These are phyloP conservation scores for Massariosphaeria phaeospora DNA, from an alignment of 495 filamentous ascomycete species.

Conservation along the genomic window DNA sequence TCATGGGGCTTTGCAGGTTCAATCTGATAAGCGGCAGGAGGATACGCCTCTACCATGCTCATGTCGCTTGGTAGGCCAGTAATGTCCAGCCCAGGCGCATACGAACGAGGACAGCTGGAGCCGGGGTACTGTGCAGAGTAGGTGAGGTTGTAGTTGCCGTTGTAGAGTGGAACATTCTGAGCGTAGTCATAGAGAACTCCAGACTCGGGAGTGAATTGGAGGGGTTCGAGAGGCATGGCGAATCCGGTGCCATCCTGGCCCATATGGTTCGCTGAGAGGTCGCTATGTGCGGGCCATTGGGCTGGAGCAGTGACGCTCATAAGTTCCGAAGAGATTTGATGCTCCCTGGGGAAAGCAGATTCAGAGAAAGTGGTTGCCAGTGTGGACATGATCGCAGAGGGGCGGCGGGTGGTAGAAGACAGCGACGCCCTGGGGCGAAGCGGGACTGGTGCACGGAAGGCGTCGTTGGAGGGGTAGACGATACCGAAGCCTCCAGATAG, in stretches of 20 bases:
- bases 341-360: conserved; percentile 2
- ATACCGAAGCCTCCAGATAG: conserved; percentile 3
- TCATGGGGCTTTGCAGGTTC: conserved; percentile 23
- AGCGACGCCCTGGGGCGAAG: conserved; percentile 11
- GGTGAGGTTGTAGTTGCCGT: conserved; percentile 13
- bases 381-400: not conserved
- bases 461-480: conserved; percentile 4
- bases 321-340: not conserved
- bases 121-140: conserved; percentile 9
- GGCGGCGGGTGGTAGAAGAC: conserved; percentile 8
- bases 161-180: conserved; percentile 15
- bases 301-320: conserved; percentile 12
- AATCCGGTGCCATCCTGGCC: conserved; percentile 9
- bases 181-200: conserved; percentile 2
- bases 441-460: conserved; percentile 5
- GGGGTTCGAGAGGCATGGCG: conserved; percentile 5
- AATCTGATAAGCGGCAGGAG: conserved; percentile 28
- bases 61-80: conserved; percentile 10
- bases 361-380: conserved; percentile 13
- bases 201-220: conserved; percentile 1
- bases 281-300: conserved; percentile 14
- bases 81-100: conserved; percentile 4
- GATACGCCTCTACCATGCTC: conserved; percentile 22
- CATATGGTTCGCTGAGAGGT: not conserved
- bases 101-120: conserved; percentile 27